phyloP scores from a whole-genome alignment of 164 flowering plant genomes.

The Litsea cubeba region DNA sequence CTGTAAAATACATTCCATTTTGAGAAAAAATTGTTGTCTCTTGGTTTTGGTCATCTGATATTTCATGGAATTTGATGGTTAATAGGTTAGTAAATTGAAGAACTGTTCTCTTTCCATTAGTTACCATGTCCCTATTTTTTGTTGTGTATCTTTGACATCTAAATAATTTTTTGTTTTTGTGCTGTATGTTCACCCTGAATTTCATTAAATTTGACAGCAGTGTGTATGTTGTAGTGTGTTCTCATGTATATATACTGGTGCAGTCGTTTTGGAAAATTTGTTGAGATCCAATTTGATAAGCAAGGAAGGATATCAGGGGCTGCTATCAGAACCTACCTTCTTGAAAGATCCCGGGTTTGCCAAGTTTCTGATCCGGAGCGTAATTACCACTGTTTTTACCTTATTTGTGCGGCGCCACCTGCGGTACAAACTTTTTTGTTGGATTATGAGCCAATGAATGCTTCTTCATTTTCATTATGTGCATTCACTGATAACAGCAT shows the following conservation, averaged over 20 bases:
- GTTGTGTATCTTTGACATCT: too few relatives aligned
- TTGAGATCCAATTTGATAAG: conserved; percentile 74
- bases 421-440: conserved; percentile 35
- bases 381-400: conserved; percentile 84
- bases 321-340: conserved; percentile 78
- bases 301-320: conserved; percentile 84
- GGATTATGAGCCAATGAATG: background rate
- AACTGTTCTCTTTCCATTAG: too few relatives aligned
- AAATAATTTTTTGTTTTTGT: too few relatives aligned
- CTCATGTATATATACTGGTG: background rate
- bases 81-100: background rate
- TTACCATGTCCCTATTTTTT: too few relatives aligned
- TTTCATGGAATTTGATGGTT: background rate
- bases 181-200: too few relatives aligned
- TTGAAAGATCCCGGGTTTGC: conserved; percentile 92
- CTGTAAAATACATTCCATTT: background rate
- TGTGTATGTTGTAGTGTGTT: too few relatives aligned
- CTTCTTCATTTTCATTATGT: background rate
- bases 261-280: conserved; percentile 92
- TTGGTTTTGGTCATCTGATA: background rate
- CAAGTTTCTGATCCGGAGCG: conserved; percentile 88
- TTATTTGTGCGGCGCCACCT: conserved; percentile 80
- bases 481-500: conserved; percentile 3
- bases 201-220: too few relatives aligned
- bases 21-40: background rate